phyloP scores from a whole-genome alignment of 768 basidiomycete species.

The Suillus ampliporus region DNA sequence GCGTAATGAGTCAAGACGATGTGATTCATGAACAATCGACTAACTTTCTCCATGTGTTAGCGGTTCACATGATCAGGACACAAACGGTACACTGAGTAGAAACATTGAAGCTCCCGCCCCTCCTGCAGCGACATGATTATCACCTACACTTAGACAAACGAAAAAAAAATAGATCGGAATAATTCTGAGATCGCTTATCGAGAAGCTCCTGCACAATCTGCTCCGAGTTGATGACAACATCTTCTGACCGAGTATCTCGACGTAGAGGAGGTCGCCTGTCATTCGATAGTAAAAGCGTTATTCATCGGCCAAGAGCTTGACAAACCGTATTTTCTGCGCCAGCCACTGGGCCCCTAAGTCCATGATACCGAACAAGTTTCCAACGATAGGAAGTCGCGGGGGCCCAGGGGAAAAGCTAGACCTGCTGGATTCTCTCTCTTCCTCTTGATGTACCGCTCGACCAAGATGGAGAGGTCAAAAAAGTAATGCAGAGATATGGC shows the following conservation, averaged over 20 bases:
- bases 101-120: no score
- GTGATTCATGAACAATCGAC: conserved; percentile 26
- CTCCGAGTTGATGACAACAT: conserved; percentile 32
- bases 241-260: conserved; percentile 31
- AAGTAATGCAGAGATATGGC: conserved; percentile 8
- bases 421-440: conserved; percentile 22
- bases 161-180: conserved; percentile 34
- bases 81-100: no score
- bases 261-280: conserved; percentile 30
- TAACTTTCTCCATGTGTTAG: no score
- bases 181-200: conserved; percentile 35
- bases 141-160: conserved; percentile 14
- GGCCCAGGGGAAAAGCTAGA: conserved; percentile 47
- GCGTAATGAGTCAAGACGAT: conserved; percentile 37
- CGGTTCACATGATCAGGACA: no score
- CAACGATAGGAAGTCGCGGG: conserved; percentile 46
- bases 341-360: conserved; percentile 44
- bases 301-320: neutral
- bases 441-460: conserved; percentile 12
- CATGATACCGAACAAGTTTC: conserved; percentile 49
- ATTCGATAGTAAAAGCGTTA: neutral
- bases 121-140: no score
- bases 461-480: conserved; percentile 1
- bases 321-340: conserved; percentile 46
- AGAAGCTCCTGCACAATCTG: conserved; percentile 31